Evolutionary conservation across 768 basidiomycete genomes (phyloP).

Genomic region (Tremella mesenterica): DNA sequence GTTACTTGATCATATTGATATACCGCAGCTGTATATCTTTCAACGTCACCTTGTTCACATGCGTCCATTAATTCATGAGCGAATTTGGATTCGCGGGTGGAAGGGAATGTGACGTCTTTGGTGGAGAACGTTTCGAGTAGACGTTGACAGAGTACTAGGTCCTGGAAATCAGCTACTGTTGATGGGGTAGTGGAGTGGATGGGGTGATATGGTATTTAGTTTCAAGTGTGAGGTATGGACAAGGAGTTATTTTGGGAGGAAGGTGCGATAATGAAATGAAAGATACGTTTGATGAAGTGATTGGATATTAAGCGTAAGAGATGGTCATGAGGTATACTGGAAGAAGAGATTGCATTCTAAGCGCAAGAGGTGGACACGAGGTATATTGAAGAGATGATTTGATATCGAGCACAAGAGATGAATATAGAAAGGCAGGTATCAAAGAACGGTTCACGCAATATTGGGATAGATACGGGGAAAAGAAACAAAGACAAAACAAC

Average conservation of each 20-base stretch:
- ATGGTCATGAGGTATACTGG: neutral
- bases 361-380: neutral
- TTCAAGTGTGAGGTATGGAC: no score
- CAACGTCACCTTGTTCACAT: conserved; percentile 60
- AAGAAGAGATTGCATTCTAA: neutral
- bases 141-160: conserved; percentile 70
- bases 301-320: no score
- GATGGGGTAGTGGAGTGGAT: neutral
- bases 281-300: no score
- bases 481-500: no score
- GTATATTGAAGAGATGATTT: neutral
- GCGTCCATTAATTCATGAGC: conserved; percentile 68
- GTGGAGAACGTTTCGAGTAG: conserved; percentile 67
- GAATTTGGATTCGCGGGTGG: conserved; percentile 89
- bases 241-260: no score
- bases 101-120: conserved; percentile 75
- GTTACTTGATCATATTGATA: conserved; percentile 84
- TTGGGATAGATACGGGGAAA: neutral
- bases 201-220: no score
- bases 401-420: no score
- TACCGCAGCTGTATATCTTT: conserved; percentile 72
- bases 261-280: no score
- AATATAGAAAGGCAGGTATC: no score
- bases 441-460: neutral
- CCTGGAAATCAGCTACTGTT: conserved; percentile 49